Evolutionary conservation across 768 basidiomycete genomes (phyloP).

Genomic region (Coprinopsis sp.): DNA sequence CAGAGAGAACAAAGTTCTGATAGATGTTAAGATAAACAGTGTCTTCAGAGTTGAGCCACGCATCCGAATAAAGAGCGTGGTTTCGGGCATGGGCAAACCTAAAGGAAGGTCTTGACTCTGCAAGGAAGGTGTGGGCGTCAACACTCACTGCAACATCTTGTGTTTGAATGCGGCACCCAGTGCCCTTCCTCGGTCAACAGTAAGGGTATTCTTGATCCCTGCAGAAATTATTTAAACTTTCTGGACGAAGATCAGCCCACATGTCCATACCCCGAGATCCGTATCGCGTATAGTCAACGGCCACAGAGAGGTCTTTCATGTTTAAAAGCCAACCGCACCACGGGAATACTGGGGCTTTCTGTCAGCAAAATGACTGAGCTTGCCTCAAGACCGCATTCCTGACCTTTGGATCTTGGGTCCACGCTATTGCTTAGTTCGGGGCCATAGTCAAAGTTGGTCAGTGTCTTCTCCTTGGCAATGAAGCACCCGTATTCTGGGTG

Average conservation of each 20-base stretch:
- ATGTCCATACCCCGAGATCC: constrained; percentile 21
- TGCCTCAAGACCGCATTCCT: background rate
- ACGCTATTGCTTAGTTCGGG: constrained; percentile 49
- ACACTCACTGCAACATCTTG: constrained; percentile 70
- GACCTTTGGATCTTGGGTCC: constrained; percentile 35
- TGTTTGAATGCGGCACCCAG: constrained; percentile 60
- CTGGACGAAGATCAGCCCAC: background rate
- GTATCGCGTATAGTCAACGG: constrained; percentile 74
- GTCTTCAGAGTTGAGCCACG: constrained; percentile 53
- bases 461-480: constrained; percentile 83
- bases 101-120: background rate
- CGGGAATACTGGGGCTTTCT: constrained; percentile 59
- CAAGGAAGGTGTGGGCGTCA: background rate
- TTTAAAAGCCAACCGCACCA: constrained; percentile 91
- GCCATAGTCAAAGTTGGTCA: constrained; percentile 78
- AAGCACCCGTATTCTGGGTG: constrained; percentile 94
- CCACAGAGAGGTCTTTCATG: constrained; percentile 69
- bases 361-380: background rate
- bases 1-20: constrained; percentile 75
- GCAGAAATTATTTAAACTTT: background rate
- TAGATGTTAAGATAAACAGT: constrained; percentile 80
- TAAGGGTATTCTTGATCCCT: constrained; percentile 67
- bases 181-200: constrained; percentile 60
- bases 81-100: constrained; percentile 71
- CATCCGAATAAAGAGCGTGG: constrained; percentile 80